phyloP scores from a whole-genome alignment of 768 basidiomycete species.

The Tylopilus sp. region DNA sequence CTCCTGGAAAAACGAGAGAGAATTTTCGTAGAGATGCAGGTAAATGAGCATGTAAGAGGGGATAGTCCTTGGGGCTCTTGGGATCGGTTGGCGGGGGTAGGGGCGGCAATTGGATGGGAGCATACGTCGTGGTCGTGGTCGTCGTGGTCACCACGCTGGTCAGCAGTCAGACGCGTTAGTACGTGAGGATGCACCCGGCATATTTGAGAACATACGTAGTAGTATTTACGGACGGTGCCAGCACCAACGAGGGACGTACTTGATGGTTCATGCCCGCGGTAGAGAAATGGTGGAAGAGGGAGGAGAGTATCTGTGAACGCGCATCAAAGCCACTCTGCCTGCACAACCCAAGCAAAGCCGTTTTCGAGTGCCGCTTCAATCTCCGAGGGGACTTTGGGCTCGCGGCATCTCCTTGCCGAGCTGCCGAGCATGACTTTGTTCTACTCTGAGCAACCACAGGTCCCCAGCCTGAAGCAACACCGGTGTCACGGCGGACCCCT shows the following conservation, averaged over 20 bases:
- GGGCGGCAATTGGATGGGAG: conserved; percentile 79
- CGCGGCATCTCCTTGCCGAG: conserved; percentile 22
- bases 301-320: conserved; percentile 25
- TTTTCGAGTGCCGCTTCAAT: conserved; percentile 26
- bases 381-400: conserved; percentile 10
- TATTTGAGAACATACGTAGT: conserved; percentile 58
- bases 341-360: conserved; percentile 28
- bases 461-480: background rate
- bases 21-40: conserved; percentile 72
- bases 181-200: background rate
- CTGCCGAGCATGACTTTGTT: conserved; percentile 15
- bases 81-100: conserved; percentile 68
- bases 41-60: conserved; percentile 70
- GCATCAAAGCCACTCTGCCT: conserved; percentile 33
- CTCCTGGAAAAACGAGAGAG: conserved; percentile 77
- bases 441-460: background rate
- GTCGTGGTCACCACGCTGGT: conserved; percentile 86
- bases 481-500: background rate
- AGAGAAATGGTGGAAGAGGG: conserved; percentile 25
- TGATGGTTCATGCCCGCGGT: conserved; percentile 53
- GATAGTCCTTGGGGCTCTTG: conserved; percentile 77
- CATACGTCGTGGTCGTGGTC: conserved; percentile 85
- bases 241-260: conserved; percentile 63
- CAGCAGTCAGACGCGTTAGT: conserved; percentile 23
- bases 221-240: conserved; percentile 81